Base-by-base conservation (phyloP, 164 flowering plant genomes). In the Annona squamosa region DNA sequence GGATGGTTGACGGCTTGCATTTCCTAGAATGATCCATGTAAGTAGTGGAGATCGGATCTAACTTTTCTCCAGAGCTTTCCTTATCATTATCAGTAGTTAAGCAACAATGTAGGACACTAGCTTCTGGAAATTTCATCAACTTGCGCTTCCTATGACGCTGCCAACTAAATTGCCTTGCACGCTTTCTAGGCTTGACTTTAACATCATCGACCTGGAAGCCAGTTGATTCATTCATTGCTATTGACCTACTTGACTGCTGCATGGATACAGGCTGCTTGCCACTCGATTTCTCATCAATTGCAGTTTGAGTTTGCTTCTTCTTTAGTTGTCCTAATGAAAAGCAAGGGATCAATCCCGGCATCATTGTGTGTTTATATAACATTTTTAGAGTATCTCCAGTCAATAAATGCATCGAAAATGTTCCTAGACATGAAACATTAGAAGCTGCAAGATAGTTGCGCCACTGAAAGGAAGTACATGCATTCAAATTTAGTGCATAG, bases 261-360 rank as follows among this genome's bases (percentile, higher is more conserved):
- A 46, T 7, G 74, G 68, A 70, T 70, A 45, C 48, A 48, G 17
- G 52, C 5, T 67, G 77, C 68, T 78, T 74, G 46, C 70, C 67
- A 18, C 13, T 19, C 13, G 65, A 63, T 65, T 71, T 73, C 63
- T 63, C 59, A 52, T 52, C 59, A 52, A 52, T 72, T 73, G 64
- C 75, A 71, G 64, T 63, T 45, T 48, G 77, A 67, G 48, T 52
- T 70, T 70, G 75, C 68, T 74, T 80, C 82, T 85, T 84, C 86
- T 85, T 87, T 71, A 71, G 46, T 19, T 70, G 47, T 37, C 78
- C 90, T 87, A 83, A 63, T 46, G 71, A 77, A 47, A 73, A 26
- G 62, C 47, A 26, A 5, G 19, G 63, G 72, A n/a, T 64, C 44
- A 48, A 63, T 45, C 57, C 18, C 52, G 63, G 17, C 16, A 63